Evolutionary conservation across 164 flowering plant genomes (phyloP).

Genomic region (Cinnamomum chago): DNA sequence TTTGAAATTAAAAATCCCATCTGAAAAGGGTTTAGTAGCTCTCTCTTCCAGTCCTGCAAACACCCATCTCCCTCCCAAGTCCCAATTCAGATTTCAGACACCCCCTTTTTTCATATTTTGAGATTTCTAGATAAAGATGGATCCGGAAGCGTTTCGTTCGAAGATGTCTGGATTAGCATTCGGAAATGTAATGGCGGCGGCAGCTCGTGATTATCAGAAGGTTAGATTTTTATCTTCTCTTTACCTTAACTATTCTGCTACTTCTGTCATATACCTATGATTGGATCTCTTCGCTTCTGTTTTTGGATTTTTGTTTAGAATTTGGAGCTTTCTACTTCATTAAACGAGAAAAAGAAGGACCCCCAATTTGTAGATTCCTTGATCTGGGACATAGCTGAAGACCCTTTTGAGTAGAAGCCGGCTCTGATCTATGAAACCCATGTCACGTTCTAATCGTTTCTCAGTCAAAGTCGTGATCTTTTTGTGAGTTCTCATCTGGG

Average conservation of each 20-base stretch:
- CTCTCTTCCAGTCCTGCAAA: too few relatives aligned
- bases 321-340: not conserved
- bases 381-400: not conserved
- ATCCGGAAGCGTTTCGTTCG: slow-evolving; percentile 40
- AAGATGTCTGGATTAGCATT: slow-evolving; percentile 34
- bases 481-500: not conserved
- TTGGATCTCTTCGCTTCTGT: not conserved
- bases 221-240: slow-evolving; percentile 14
- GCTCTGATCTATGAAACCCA: not conserved
- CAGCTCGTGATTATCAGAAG: slow-evolving; percentile 53
- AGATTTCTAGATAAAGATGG: slow-evolving; percentile 24
- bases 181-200: slow-evolving; percentile 55
- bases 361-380: not conserved
- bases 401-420: too few relatives aligned
- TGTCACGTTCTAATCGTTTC: too few relatives aligned
- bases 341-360: not conserved
- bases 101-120: not conserved
- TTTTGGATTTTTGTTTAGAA: not conserved
- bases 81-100: not conserved
- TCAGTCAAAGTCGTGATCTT: not conserved
- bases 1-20: too few relatives aligned
- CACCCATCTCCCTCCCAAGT: too few relatives aligned
- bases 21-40: too few relatives aligned
- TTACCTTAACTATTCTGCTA: not conserved
- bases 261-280: not conserved